Base-by-base conservation (phyloP, 768 basidiomycete species). In the Russula virescens region DNA sequence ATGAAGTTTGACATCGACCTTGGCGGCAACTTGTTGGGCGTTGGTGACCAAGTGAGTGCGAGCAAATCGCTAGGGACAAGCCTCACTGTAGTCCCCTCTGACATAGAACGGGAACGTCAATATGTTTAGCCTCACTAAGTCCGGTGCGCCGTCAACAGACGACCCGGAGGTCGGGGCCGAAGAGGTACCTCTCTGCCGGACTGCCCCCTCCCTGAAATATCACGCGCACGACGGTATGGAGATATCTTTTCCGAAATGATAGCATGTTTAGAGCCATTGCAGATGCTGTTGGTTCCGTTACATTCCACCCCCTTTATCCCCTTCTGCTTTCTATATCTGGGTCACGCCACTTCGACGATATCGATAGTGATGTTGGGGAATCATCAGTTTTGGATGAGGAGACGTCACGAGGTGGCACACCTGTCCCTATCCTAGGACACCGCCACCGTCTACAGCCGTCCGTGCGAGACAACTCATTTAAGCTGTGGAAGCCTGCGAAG, bases 261-360 rank as follows among this genome's bases (percentile, higher is more conserved):
- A 47, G 5, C 25, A 19, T 45, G 18, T 23, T 45, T 25, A 13
- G 26, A 47, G 23, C 40, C 18, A 34, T 5, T 48, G 16, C 55
- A 94, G 92, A 94, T 71, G 81, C 87, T 3, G 73, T 94, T 9
- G 86, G 89, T 1, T 85, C 86, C 1, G 84, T 89, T 1, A 73
- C 81, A 0, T 89, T 94, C 68, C 87, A 94, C 66, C 91, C 91
- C 0, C 72, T 80, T 28, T 75, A 76, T 11, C 75, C 91, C 0
- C 55, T 76, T 3, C 67, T 93, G 3, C 70, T 90, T 21, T 86
- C 89, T 0, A 80, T 80, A 1, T 87, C 91, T 0, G 93, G 93
- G 2, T 92, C 93, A 7, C 75, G 92, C n/a, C 83, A 88, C 71
- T 89, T 89, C 68, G 73, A 76, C 25, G 47, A 55, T 23, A 19